A percentile compares a stretch with the other conserved stretches of the same genome.
These are phyloP conservation scores for Aspergillus saccharolyticus DNA, from an alignment of 495 filamentous ascomycete species.

Conservation along the genomic window DNA sequence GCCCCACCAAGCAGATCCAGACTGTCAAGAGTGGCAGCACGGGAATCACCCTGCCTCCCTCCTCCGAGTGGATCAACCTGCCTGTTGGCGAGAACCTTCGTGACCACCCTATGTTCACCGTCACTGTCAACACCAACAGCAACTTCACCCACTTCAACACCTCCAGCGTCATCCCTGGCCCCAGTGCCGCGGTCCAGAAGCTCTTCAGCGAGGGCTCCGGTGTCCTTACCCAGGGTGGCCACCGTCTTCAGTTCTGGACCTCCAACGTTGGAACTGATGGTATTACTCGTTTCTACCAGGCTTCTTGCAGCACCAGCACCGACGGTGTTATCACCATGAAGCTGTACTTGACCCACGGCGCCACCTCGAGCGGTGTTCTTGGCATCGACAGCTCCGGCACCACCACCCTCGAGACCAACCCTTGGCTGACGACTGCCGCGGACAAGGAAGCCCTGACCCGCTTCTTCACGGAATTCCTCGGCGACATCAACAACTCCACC, in stretches of 20 bases:
- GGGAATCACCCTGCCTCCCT: constrained; percentile 43
- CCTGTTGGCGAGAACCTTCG: constrained; percentile 68
- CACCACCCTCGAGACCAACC: constrained; percentile 47
- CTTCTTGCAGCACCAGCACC: constrained; percentile 14
- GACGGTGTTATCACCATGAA: constrained; percentile 27
- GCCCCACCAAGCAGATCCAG: constrained; percentile 53
- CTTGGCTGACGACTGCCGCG: constrained; percentile 17
- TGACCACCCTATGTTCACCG: constrained; percentile 65
- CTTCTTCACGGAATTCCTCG: constrained; percentile 40
- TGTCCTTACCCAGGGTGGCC: constrained; percentile 59
- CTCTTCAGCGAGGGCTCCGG: constrained; percentile 50
- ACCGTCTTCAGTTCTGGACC: constrained; percentile 41
- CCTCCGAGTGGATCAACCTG: constrained; percentile 58
- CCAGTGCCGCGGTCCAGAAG: constrained; percentile 31
- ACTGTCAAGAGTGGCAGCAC: constrained; percentile 40
- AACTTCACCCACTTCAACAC: constrained; percentile 59
- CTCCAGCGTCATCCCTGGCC: constrained; percentile 50
- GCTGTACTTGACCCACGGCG: constrained; percentile 37
- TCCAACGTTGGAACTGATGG: constrained; percentile 19
- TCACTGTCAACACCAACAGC: constrained; percentile 53
- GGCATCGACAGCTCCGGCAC: constrained; percentile 53
- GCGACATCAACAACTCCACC: constrained; percentile 49
- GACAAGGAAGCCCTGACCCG: constrained; percentile 13
- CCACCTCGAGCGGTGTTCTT: constrained; percentile 47
- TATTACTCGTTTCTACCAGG: constrained; percentile 21